phyloP scores from a whole-genome alignment of 495 filamentous ascomycete genomes.

The Daldinia decipiens region DNA sequence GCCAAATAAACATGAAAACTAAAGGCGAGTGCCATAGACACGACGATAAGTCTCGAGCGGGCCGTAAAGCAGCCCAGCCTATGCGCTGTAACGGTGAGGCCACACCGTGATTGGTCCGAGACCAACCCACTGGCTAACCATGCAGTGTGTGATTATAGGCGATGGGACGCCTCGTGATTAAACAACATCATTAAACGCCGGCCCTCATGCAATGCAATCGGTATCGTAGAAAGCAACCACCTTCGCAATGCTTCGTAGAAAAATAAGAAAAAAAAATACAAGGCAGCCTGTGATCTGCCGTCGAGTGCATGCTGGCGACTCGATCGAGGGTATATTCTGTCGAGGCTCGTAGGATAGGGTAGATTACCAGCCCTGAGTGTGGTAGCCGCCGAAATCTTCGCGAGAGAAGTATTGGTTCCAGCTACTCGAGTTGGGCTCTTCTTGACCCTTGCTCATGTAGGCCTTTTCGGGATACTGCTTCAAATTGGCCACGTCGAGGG shows the following conservation, averaged over 20 bases:
- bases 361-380: conserved; percentile 64
- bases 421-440: conserved; percentile 56
- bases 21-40: conserved; percentile 52
- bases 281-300: conserved; percentile 50
- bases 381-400: conserved; percentile 61
- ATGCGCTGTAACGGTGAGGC: conserved; percentile 49
- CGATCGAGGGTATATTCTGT: conserved; percentile 41
- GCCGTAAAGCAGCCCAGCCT: conserved; percentile 29
- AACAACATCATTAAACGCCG: conserved; percentile 55
- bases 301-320: conserved; percentile 46
- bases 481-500: conserved; percentile 86
- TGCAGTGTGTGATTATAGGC: conserved; percentile 44
- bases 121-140: conserved; percentile 39
- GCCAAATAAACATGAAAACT: conserved; percentile 43
- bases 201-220: conserved; percentile 56
- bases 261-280: conserved; percentile 54
- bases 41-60: conserved; percentile 33
- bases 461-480: conserved; percentile 74
- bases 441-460: conserved; percentile 59
- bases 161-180: conserved; percentile 41
- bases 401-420: conserved; percentile 63
- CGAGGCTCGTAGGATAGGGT: conserved; percentile 23
- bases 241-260: conserved; percentile 51
- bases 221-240: conserved; percentile 53
- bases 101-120: conserved; percentile 45